Base-by-base conservation (phyloP, 768 basidiomycete genomes). In the Tephrocybe sp. region DNA sequence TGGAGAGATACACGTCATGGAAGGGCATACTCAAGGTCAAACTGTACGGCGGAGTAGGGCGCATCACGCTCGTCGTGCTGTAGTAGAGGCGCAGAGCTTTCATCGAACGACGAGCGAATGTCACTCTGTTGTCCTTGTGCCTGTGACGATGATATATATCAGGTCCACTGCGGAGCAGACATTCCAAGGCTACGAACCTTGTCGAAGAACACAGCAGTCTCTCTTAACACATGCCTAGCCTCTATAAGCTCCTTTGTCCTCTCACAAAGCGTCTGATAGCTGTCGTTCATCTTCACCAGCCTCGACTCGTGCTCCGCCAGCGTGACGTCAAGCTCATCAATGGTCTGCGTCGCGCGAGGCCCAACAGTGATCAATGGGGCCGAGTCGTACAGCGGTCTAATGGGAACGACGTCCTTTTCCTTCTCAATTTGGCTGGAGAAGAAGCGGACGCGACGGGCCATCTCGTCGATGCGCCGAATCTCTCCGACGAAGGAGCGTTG, bases 401-500 rank as follows among this genome's bases (percentile, higher is more conserved):
- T 77, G 39, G 88, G 87, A 34, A 98, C 73, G 4, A 81, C 78
- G 53, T 93, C 91, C 57, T 83, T 85, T 64, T 95, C 89, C 60
- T 89, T 89, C 56, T 86, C 81, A 54, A 97, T 92, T 63, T 98
- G 93, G 24, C 79, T 73, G 1, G 78, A 67, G 63, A 98, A 97
- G 69, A 98, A 95, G 48, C 94, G 87, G 42, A 94, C 85, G 28
- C 93, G 89, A 56, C 97, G 89, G 7, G 89, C 87, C 87, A 96
- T 95, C 64, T 99, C 96, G 67, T 97, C 96, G 52, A 96, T 81
- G 55, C 90, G 86, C 30, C 97, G 86, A 56, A 99, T 92, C 67
- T 97, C 95, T 28, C 89, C 92, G 53, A 97, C 92, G 68, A 96
- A 99, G 5, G 95, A 94, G 55, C 97, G 91, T 77, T 99, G 96